Conservation (phyloP, 78 protist species). For the Dictyostelium brefeldianum region DNA sequence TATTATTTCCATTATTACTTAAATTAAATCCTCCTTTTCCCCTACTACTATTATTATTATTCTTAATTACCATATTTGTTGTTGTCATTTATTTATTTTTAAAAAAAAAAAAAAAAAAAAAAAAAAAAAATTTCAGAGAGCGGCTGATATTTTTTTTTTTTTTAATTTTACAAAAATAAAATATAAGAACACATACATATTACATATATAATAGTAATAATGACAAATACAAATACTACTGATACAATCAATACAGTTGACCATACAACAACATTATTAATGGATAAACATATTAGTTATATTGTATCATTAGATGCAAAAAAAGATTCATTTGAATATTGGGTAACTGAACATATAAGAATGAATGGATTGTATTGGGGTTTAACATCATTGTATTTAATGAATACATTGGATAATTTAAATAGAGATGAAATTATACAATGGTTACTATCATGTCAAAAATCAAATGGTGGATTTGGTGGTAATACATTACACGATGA, state of each 20-base stretch:
- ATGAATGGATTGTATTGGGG: slow-evolving; percentile 98
- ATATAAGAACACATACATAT: background rate
- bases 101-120: too few species aligned
- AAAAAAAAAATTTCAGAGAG: too few species aligned
- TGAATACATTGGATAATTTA: slow-evolving; percentile 74
- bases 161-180: too few species aligned
- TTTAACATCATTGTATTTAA: slow-evolving; percentile 86
- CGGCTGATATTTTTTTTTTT: background rate
- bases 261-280: slow-evolving; percentile 48
- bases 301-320: slow-evolving; percentile 45
- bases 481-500: slow-evolving; percentile 97
- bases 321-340: slow-evolving; percentile 89
- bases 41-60: background rate
- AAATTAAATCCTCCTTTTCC: too few species aligned
- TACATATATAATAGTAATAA: background rate
- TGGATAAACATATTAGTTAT: slow-evolving; percentile 55
- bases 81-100: slow-evolving; percentile 1
- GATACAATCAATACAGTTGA: background rate
- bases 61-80: background rate
- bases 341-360: slow-evolving; percentile 95
- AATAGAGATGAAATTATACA: slow-evolving; percentile 76
- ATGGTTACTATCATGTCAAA: slow-evolving; percentile 90
- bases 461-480: slow-evolving; percentile 95
- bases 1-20: background rate
- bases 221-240: background rate